Evolutionary conservation across 148 eudicot genomes (phyloP).

Genomic region (Fagopyrum homotropicum): DNA sequence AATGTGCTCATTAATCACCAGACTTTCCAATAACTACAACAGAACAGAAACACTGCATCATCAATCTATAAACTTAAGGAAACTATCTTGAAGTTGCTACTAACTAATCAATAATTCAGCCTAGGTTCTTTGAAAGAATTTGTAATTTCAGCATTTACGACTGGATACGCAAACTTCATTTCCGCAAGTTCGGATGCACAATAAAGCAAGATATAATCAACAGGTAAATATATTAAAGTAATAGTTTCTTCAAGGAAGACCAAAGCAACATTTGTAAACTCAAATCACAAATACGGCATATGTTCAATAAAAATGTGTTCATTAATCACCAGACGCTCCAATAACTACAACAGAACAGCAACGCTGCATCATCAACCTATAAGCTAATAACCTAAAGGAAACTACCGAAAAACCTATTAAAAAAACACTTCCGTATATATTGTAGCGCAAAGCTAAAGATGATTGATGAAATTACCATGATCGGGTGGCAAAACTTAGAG

Average conservation of each 20-base stretch:
- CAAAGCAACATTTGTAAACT: background rate
- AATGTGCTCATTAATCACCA: background rate
- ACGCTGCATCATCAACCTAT: background rate
- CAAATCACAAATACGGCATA: background rate
- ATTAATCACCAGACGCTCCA: background rate
- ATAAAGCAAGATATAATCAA: background rate
- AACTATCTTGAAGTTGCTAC: background rate
- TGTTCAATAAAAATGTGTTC: background rate
- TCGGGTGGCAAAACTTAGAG: constrained; percentile 62
- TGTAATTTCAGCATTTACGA: background rate
- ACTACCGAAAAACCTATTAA: background rate
- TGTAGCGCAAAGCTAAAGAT: background rate
- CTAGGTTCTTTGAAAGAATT: background rate
- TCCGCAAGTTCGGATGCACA: background rate
- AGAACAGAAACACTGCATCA: background rate
- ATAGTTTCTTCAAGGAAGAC: background rate
- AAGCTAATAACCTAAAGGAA: background rate
- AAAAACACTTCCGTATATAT: background rate
- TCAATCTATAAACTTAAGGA: no score
- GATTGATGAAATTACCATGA: constrained; percentile 32
- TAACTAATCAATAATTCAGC: background rate
- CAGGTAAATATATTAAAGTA: background rate
- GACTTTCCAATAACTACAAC: background rate
- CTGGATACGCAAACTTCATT: background rate
- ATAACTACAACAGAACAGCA: background rate